A percentile compares a stretch with the other conserved stretches of the same genome.
phyloP scores from a whole-genome alignment of 1,284 basidiomycete genomes.

The Fereydounia khargensis region DNA sequence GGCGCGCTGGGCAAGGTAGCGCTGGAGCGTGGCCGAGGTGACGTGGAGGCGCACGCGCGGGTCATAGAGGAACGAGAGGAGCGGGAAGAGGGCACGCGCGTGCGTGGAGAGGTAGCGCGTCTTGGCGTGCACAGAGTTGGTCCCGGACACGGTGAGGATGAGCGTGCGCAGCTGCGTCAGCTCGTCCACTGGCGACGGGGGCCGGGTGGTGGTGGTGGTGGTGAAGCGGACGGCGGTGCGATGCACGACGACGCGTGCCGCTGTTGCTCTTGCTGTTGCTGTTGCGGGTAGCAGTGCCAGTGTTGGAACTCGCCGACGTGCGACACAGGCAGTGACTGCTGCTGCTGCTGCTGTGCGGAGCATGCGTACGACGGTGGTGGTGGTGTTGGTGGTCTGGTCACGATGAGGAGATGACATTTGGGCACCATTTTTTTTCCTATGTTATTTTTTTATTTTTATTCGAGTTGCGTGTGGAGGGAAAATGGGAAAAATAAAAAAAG shows the following conservation, averaged over 20 bases:
- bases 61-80: slow-evolving; percentile 25
- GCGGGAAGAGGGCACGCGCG: slow-evolving; percentile 14
- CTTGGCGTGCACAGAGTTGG: slow-evolving; percentile 27
- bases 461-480: too few relatives aligned
- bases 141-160: slow-evolving; percentile 24
- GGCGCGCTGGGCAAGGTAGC: slow-evolving; percentile 13
- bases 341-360: too few relatives aligned
- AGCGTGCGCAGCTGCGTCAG: slow-evolving; percentile 27
- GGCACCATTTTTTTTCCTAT: too few relatives aligned
- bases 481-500: too few relatives aligned
- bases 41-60: slow-evolving; percentile 24
- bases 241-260: not conserved
- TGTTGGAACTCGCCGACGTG: not conserved
- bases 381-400: too few relatives aligned
- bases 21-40: slow-evolving; percentile 18
- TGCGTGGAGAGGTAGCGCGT: slow-evolving; percentile 20
- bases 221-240: too few relatives aligned
- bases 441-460: too few relatives aligned
- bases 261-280: not conserved
- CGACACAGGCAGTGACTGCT: too few relatives aligned
- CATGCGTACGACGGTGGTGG: too few relatives aligned
- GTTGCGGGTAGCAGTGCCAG: not conserved
- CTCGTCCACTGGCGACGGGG: slow-evolving; percentile 18
- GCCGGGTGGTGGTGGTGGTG: too few relatives aligned
- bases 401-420: too few relatives aligned